Evolutionary conservation across 2,329 filamentous ascomycete species (phyloP).

Genomic region (Ceratocystis eucalypticola): DNA sequence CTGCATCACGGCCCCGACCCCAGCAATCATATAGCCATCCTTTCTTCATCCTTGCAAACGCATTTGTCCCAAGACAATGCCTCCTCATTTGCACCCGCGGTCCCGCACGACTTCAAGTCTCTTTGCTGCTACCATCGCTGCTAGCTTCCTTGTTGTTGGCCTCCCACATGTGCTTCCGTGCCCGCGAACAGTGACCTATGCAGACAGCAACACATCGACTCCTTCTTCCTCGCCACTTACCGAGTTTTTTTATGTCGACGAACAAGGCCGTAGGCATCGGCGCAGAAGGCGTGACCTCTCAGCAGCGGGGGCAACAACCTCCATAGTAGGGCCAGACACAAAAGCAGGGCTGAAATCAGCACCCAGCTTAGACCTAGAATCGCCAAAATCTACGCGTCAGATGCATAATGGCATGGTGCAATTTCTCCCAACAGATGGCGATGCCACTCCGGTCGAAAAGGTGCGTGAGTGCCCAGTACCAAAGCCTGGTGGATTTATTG

Average conservation of each 20-base stretch:
- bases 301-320: conserved; percentile 26
- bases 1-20: not conserved
- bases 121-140: conserved; percentile 81
- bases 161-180: conserved; percentile 85
- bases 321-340: conserved; percentile 31
- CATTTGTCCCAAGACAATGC: conserved; percentile 40
- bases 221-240: conserved; percentile 3
- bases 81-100: conserved; percentile 81
- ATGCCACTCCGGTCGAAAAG: conserved; percentile 25
- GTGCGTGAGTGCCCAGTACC: conserved; percentile 76
- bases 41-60: not conserved
- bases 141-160: conserved; percentile 83
- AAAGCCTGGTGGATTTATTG: conserved; percentile 69
- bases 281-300: conserved; percentile 30
- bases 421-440: conserved; percentile 32
- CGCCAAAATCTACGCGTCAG: conserved; percentile 23
- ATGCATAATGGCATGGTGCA: conserved; percentile 36
- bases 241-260: conserved; percentile 17
- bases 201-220: conserved; percentile 42
- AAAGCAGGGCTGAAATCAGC: conserved; percentile 20
- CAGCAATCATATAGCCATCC: not conserved
- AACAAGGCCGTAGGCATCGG: conserved; percentile 16
- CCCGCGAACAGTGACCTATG: conserved; percentile 63
- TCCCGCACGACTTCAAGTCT: conserved; percentile 87
- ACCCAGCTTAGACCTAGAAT: not conserved